A percentile compares a stretch with the other conserved stretches of the same genome.
phyloP scores from a whole-genome alignment of 1,284 basidiomycete species.

The Fomitiporia mediterranea region DNA sequence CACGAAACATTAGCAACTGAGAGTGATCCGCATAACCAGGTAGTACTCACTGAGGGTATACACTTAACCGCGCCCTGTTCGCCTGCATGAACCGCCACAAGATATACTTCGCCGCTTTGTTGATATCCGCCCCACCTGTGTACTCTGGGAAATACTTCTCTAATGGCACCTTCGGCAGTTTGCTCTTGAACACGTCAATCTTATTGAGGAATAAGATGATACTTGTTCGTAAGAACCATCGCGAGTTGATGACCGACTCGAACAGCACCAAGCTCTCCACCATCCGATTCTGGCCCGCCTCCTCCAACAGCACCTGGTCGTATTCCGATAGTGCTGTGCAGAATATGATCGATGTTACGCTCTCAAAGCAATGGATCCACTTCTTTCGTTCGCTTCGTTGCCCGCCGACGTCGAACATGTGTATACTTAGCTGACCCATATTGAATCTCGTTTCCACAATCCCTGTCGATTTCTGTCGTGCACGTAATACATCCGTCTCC shows the following conservation, averaged over 20 bases:
- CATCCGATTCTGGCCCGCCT: conserved; percentile 82
- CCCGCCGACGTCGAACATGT: conserved; percentile 54
- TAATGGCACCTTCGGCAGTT: conserved; percentile 85
- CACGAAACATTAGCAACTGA: conserved; percentile 9
- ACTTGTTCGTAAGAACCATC: conserved; percentile 93
- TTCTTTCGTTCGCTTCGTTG: conserved; percentile 60
- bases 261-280: conserved; percentile 90
- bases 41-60: conserved; percentile 84
- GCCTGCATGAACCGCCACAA: conserved; percentile 97
- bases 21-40: conserved; percentile 11
- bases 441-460: conserved; percentile 87
- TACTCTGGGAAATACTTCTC: conserved; percentile 94
- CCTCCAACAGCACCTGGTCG: conserved; percentile 27
- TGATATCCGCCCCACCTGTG: conserved; percentile 89
- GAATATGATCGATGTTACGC: conserved; percentile 53
- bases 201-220: conserved; percentile 95
- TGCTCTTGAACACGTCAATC: conserved; percentile 94
- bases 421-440: conserved; percentile 38
- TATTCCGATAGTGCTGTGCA: conserved; percentile 65
- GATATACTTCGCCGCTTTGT: conserved; percentile 98
- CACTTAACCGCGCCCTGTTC: conserved; percentile 82
- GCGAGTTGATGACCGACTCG: conserved; percentile 94
- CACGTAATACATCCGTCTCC: conserved; percentile 85
- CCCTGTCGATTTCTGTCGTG: conserved; percentile 88
- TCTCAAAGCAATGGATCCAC: conserved; percentile 59